These are phyloP conservation scores for Protomyces lactucae-debilis DNA, from an alignment of 1,139 yeast species.

Conservation along the genomic window DNA sequence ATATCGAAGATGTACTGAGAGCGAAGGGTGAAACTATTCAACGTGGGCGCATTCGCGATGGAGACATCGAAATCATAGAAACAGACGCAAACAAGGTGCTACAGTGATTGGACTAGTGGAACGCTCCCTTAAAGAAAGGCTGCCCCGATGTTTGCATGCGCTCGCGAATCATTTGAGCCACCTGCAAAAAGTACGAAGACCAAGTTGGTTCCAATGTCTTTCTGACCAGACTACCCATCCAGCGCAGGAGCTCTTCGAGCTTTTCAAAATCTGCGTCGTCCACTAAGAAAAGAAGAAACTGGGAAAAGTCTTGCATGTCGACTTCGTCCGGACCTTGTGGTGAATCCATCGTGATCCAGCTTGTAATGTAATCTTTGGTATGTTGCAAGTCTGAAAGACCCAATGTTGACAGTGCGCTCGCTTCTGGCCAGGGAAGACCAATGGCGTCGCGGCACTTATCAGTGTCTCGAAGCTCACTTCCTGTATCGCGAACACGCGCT, in stretches of 20 bases:
- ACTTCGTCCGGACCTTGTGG: slow-evolving; percentile 56
- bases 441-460: neutral
- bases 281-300: slow-evolving; percentile 31
- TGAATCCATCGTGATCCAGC: slow-evolving; percentile 51
- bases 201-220: too few species aligned
- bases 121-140: too few species aligned
- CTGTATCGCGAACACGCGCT: too few species aligned
- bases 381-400: slow-evolving; percentile 37
- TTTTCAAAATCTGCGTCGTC: slow-evolving; percentile 28
- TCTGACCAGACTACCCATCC: slow-evolving; percentile 22
- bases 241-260: slow-evolving; percentile 28
- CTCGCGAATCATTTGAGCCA: too few species aligned
- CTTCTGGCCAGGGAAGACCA: neutral
- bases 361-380: slow-evolving; percentile 42
- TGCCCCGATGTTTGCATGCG: too few species aligned
- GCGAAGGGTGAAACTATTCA: slow-evolving; percentile 72
- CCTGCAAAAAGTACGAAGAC: too few species aligned
- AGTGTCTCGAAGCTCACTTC: too few species aligned
- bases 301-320: slow-evolving; percentile 44
- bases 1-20: slow-evolving; percentile 71
- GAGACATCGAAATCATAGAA: slow-evolving; percentile 17
- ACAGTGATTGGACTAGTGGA: too few species aligned
- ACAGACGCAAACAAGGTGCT: neutral
- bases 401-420: neutral
- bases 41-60: slow-evolving; percentile 38